phyloP scores from a whole-genome alignment of 2,329 filamentous ascomycete species.

The Dactylellina cionopaga region DNA sequence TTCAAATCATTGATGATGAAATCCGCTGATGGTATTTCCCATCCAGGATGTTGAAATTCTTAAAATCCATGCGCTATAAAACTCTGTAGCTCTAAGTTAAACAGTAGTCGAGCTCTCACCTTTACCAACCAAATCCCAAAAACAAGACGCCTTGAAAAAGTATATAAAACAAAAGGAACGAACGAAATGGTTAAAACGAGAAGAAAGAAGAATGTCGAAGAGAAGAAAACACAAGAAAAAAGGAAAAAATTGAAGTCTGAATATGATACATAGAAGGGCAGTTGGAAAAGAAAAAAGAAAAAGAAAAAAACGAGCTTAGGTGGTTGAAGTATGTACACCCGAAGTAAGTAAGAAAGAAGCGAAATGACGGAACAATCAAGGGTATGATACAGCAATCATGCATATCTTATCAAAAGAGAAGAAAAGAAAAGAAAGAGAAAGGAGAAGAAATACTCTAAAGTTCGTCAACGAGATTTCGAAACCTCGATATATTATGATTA shows the following conservation, averaged over 20 bases:
- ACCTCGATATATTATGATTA: slow-evolving; percentile 8
- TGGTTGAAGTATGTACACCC: slow-evolving; percentile 47
- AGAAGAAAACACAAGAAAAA: slow-evolving; percentile 35
- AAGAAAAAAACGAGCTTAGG: too few relatives aligned
- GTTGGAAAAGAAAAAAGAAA: slow-evolving; percentile 59
- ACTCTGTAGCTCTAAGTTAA: slow-evolving; percentile 58
- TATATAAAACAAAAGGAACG: background rate
- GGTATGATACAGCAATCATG: slow-evolving; percentile 9
- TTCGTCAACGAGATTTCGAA: background rate
- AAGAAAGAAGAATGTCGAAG: slow-evolving; percentile 11
- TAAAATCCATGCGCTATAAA: slow-evolving; percentile 57
- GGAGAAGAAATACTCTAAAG: slow-evolving; percentile 1
- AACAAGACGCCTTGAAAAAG: slow-evolving; percentile 16
- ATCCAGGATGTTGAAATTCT: slow-evolving; percentile 57
- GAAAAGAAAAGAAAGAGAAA: background rate
- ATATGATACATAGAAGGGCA: slow-evolving; percentile 56
- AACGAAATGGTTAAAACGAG: slow-evolving; percentile 14
- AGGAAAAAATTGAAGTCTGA: slow-evolving; percentile 32
- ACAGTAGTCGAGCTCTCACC: slow-evolving; percentile 56
- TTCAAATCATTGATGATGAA: too few relatives aligned
- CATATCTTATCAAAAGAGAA: background rate
- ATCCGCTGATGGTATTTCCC: too few relatives aligned
- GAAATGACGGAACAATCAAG: background rate
- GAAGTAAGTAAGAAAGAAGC: slow-evolving; percentile 1
- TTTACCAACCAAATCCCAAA: slow-evolving; percentile 30